Base-by-base conservation (phyloP, 139 green algal genomes). In the Chlamydomonas sp. region DNA sequence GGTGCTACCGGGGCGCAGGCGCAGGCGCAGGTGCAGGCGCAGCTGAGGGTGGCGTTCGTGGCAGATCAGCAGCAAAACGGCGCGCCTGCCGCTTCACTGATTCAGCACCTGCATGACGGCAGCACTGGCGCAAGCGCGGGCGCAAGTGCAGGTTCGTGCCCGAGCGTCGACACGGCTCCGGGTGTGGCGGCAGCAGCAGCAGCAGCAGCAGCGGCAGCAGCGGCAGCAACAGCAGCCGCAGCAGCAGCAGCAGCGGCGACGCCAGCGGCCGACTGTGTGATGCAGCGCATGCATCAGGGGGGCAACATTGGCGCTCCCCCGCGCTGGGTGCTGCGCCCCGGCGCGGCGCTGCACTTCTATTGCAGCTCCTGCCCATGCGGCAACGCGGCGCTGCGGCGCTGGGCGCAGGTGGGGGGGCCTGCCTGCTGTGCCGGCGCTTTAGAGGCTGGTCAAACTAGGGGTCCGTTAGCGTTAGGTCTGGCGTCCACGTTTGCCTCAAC, bases 341-440 rank as follows among this genome's bases (percentile, higher is more conserved):
- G 62, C 5, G 34, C 35, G n/a, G 20, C 62, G 5, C 62, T 69
- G 13, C 62, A 69, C 37, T 57, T 69, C 6, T 69, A 69, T 36
- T 58, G 62, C 62, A 69, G 62, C 62, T 69, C 62, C 37, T 69
- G 62, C 62, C 62, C 62, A n/a, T 69, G 62, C 26, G 62, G 62
- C 6, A 69, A 69, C 37, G 62, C 62, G 4, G 33, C 62, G 4
- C 62, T 69, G 13, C 30, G 62, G 10, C 33, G 62, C 4, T 69
- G 62, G 62, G 62, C 62, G 22, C 36, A 54, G n/a, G n/a, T n/a
- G n/a, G n/a, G n/a, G n/a, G n/a, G n/a, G n/a, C n/a, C n/a, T n/a
- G n/a, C n/a, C n/a, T n/a, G n/a, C n/a, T n/a, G n/a, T n/a, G n/a
- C n/a, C n/a, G n/a, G n/a, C n/a, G n/a, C n/a, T n/a, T n/a, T n/a